phyloP scores from a whole-genome alignment of 1,284 basidiomycete genomes.

The Wallemia ichthyophaga region DNA sequence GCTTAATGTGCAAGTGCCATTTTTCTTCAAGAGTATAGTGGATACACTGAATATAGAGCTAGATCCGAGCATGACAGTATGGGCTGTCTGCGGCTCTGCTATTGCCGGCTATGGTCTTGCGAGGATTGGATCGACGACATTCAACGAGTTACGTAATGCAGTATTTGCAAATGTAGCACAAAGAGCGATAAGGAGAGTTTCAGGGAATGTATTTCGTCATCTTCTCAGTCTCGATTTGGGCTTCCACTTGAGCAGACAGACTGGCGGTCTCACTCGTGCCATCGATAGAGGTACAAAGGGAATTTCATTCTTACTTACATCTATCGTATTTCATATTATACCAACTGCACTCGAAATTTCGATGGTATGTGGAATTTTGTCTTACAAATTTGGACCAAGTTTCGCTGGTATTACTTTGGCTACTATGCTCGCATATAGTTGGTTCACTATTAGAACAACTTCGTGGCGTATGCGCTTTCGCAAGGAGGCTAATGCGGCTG shows the following conservation, averaged over 20 bases:
- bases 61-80: slow-evolving; percentile 45
- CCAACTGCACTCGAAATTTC: slow-evolving; percentile 88
- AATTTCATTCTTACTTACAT: slow-evolving; percentile 78
- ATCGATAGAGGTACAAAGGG: slow-evolving; percentile 98
- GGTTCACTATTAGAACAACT: slow-evolving; percentile 89
- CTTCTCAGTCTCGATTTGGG: slow-evolving; percentile 64
- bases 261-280: slow-evolving; percentile 76
- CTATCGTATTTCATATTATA: slow-evolving; percentile 77
- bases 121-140: slow-evolving; percentile 61
- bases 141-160: slow-evolving; percentile 75
- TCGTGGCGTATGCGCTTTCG: slow-evolving; percentile 87
- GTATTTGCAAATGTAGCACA: slow-evolving; percentile 92
- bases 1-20: slow-evolving; percentile 86
- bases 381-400: slow-evolving; percentile 87
- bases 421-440: slow-evolving; percentile 73
- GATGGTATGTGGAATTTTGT: slow-evolving; percentile 88
- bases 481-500: slow-evolving; percentile 76
- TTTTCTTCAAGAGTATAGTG: slow-evolving; percentile 75
- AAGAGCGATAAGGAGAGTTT: slow-evolving; percentile 71
- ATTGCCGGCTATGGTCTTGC: slow-evolving; percentile 79
- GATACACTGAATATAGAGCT: slow-evolving; percentile 66
- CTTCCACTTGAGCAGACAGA: slow-evolving; percentile 79
- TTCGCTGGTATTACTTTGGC: slow-evolving; percentile 68
- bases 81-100: slow-evolving; percentile 64
- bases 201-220: slow-evolving; percentile 75